Evolutionary conservation across 306 rosid species (phyloP).

Genomic region (Casuarina cunninghamiana): DNA sequence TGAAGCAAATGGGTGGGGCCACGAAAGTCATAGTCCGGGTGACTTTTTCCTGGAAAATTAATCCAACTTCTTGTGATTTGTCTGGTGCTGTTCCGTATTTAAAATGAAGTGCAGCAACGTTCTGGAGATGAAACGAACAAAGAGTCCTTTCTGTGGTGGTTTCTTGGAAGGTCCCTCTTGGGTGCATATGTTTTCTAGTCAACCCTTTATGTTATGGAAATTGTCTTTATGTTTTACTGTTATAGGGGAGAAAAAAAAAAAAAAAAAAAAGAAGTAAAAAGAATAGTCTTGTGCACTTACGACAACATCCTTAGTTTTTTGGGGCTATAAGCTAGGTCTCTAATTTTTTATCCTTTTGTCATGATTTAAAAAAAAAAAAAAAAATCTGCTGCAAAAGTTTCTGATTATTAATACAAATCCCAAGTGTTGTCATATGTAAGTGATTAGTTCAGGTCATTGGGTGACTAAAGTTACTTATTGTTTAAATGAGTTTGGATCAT

Average conservation of each 20-base stretch:
- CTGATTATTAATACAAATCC: not conserved
- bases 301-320: not conserved
- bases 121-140: not conserved
- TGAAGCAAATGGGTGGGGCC: conserved; percentile 30
- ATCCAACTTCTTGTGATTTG: not conserved
- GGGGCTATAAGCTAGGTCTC: too few species aligned
- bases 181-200: conserved; percentile 31
- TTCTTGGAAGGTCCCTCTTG: conserved; percentile 28
- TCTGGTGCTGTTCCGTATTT: not conserved
- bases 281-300: not conserved
- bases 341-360: not conserved
- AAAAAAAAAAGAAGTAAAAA: not conserved
- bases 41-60: conserved; percentile 10
- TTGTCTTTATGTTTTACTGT: not conserved
- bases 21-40: conserved; percentile 12
- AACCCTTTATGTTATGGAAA: conserved; percentile 2
- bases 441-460: not conserved
- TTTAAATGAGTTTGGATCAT: not conserved
- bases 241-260: not conserved
- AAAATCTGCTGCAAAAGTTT: not conserved
- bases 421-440: not conserved
- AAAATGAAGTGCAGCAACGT: not conserved
- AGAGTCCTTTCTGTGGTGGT: conserved; percentile 1
- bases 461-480: not conserved
- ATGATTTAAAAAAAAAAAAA: not conserved